phyloP scores from a whole-genome alignment of 106 monocot species.

The Dendrobium nobile region DNA sequence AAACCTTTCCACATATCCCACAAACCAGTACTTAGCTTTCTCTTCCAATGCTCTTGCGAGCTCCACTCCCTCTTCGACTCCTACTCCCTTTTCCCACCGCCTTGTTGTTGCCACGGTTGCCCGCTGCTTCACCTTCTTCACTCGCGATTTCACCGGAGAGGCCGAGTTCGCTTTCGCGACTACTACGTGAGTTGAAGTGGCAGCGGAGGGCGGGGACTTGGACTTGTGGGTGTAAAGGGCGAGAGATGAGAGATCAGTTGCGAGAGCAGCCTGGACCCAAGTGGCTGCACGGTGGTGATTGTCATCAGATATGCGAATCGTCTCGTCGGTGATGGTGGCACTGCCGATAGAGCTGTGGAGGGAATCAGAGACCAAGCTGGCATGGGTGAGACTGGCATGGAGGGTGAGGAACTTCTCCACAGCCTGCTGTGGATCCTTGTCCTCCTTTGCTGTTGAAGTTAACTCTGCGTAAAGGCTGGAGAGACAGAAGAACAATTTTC shows the following conservation, averaged over 20 bases:
- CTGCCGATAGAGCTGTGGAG: conserved; percentile 7
- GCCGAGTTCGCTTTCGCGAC: conserved; percentile 2
- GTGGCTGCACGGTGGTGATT: conserved; percentile 22
- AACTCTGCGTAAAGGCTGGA: conserved; percentile 74
- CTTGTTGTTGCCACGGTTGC: conserved; percentile 6
- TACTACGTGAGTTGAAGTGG: conserved; percentile 9
- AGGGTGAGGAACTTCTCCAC: conserved; percentile 80
- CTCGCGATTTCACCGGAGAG: neutral
- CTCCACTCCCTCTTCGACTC: conserved; percentile 45
- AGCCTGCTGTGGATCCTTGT: conserved; percentile 39
- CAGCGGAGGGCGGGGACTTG: neutral
- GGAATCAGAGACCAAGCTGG: conserved; percentile 42
- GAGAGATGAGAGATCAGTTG: conserved; percentile 55
- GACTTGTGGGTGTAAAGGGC: conserved; percentile 38
- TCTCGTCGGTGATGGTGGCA: conserved; percentile 20
- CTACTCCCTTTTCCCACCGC: conserved; percentile 58
- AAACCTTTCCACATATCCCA: conserved; percentile 77
- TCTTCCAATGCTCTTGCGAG: conserved; percentile 47
- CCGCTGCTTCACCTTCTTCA: conserved; percentile 9
- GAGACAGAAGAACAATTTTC: neutral
- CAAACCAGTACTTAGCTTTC: conserved; percentile 64
- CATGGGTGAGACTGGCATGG: conserved; percentile 32
- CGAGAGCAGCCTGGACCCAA: conserved; percentile 44
- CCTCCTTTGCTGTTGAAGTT: conserved; percentile 53
- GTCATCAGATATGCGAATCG: conserved; percentile 21